Evolutionary conservation across 2,329 filamentous ascomycete species (phyloP).

Genomic region (Beauveria asiatica): DNA sequence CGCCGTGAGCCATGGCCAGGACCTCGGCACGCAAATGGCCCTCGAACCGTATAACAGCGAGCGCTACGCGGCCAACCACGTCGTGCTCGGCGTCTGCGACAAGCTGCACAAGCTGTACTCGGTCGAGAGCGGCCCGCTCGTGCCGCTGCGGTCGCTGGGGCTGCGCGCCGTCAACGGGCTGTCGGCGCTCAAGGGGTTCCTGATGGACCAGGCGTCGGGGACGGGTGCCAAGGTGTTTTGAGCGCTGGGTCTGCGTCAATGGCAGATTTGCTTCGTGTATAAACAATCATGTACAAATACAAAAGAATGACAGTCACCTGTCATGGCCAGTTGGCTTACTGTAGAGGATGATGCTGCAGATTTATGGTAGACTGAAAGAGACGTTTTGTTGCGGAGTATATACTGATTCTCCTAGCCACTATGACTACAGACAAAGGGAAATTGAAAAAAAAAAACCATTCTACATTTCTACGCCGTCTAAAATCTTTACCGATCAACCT

Average conservation of each 20-base stretch:
- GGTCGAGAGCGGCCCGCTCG: conserved; percentile 68
- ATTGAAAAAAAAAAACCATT: conserved; percentile 21
- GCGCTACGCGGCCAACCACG: conserved; percentile 73
- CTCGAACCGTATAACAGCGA: conserved; percentile 76
- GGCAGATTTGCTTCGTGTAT: neutral
- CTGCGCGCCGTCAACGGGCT: conserved; percentile 67
- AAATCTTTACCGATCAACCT: conserved; percentile 48
- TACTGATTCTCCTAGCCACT: conserved; percentile 29
- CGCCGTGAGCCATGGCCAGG: conserved; percentile 74
- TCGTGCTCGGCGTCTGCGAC: conserved; percentile 72
- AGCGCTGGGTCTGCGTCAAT: neutral
- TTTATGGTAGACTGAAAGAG: conserved; percentile 13
- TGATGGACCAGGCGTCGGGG: conserved; percentile 68
- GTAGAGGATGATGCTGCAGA: neutral
- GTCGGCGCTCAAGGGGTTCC: conserved; percentile 67
- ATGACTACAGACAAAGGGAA: conserved; percentile 34
- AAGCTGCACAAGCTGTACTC: conserved; percentile 90
- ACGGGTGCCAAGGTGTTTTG: conserved; percentile 39
- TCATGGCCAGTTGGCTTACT: no score
- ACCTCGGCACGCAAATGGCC: conserved; percentile 70
- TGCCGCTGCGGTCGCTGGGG: conserved; percentile 70
- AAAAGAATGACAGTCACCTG: neutral
- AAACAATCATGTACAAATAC: conserved; percentile 5
- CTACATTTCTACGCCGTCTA: conserved; percentile 19
- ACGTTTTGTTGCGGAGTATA: conserved; percentile 27